Evolutionary conservation across 352 stramenopile species (phyloP), one percentile per base, ranked within the genome.

Genomic region (Pythium aquatile): DNA sequence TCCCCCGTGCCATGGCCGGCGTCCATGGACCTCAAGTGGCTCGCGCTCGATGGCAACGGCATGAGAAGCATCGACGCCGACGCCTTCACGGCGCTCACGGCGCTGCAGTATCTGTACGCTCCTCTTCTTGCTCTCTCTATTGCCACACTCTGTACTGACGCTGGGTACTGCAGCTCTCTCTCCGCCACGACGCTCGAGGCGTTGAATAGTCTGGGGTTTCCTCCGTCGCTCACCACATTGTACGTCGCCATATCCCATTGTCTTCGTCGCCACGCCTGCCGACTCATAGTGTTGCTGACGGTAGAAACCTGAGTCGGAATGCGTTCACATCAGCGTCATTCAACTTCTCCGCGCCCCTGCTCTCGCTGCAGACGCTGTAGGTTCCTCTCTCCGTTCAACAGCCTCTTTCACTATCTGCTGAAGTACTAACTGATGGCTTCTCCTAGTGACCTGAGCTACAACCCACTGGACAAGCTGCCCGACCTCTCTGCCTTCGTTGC

Each of bases 361-460:
- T 59, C 9, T 63, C 77, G 2, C 63, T 91, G 11, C 61, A 82
- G 42, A 68, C 81, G 6, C 70, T 91, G 81, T 90, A 54, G 7
- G 63, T 61, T 52, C 42, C 42, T 49, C 40, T 20, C 40, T 47
- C 40, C 16, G 9, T 46, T 13, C 39, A n/a, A 8, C 7, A 16
- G 35, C 35, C 35, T 16, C 8, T 42, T 42, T 42, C 35, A 42
- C 35, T 16, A 7, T 16, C 35, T 14, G 5, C 35, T 44, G 26
- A 40, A n/a, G 26, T 26, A 17, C 61, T 63, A 39, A 51, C 24
- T 65, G n/a, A n/a, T 59, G 20, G 20, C 20, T 24, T 24, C 30
- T 52, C 29, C 14, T 37, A 91, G 82, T 4, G 81, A 92, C 42
- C 37, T 90, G 58, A 88, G 78, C 65, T 65, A 70, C 29, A 92